Conservation (phyloP, 75 land plant species). For the Pinus taeda region DNA sequence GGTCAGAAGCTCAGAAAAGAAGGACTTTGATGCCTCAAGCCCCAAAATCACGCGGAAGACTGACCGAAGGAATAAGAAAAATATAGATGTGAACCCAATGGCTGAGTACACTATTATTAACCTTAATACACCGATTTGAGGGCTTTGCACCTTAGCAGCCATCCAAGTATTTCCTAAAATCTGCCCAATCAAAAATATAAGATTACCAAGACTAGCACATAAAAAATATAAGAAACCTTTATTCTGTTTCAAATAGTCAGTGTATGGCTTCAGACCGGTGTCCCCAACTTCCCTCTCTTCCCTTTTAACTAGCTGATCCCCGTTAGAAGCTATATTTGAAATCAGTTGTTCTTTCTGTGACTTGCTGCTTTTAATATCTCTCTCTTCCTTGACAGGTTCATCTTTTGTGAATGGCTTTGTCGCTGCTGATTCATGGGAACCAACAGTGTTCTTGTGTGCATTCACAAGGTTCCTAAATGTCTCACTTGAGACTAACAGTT, state of each 20-base stretch:
- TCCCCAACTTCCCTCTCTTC: constrained; percentile 75
- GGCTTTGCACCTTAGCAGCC: constrained; percentile 59
- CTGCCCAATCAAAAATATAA: constrained; percentile 44
- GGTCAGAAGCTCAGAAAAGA: constrained; percentile 47
- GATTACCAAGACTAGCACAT: constrained; percentile 31
- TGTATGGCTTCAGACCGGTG: constrained; percentile 69
- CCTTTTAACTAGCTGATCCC: constrained; percentile 11
- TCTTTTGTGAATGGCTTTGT: neutral
- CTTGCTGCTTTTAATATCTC: constrained; percentile 1
- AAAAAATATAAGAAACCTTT: constrained; percentile 47
- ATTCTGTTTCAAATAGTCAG: constrained; percentile 64
- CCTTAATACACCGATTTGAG: constrained; percentile 28
- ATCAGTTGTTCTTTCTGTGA: neutral
- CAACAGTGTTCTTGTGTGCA: constrained; percentile 84
- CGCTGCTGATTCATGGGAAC: constrained; percentile 9
- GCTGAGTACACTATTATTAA: constrained; percentile 60
- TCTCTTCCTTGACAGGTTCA: neutral
- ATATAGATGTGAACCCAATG: constrained; percentile 30
- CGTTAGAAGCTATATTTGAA: neutral
- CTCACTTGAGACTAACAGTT: constrained; percentile 49
- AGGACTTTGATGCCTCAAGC: constrained; percentile 43
- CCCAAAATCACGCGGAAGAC: constrained; percentile 38
- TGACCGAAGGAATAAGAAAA: constrained; percentile 30
- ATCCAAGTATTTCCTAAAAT: constrained; percentile 63
- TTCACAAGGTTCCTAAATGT: constrained; percentile 70